Evolutionary conservation across 441 rosid genomes (phyloP), one percentile per base, ranked within the genome.

Genomic region (Erodium trifolium): DNA sequence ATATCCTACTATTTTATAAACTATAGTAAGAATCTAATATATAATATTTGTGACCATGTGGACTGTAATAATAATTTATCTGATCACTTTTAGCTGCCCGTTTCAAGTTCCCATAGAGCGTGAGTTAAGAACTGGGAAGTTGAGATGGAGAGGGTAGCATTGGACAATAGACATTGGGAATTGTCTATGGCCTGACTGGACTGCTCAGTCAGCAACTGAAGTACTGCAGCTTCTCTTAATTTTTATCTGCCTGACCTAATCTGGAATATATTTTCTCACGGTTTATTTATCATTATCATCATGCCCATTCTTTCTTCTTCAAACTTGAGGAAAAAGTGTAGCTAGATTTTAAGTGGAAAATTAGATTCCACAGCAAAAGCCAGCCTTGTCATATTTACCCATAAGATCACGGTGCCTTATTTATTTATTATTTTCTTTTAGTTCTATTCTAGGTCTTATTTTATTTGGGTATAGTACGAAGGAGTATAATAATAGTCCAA

Each of bases 161-260:
- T 41, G 47, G 47, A 41, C 47, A 41, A 41, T 72, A 65, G 43
- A 27, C 76, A 77, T 85, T 49, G 78, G 78, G 71, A 82, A 74
- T 74, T 69, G 82, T 65, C 69, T 67, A 68, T 47, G 51, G 71
- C 70, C 72, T 70, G 68, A 76, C 72, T 71, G 41, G 8, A 37
- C 70, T 81, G 76, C 73, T 23, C 27, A 23, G 27, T 23, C 27
- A 23, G 27, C 5, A 43, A 31, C 73, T 60, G 63, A 75, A 72
- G 73, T 64, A 67, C 63, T 63, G 19, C 17, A 59, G 47, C 66
- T 23, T 69, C 63, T 70, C 14, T 12, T 12, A 10, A 51, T 66
- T 68, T 12, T 49, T 49, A 34, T n/a, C 12, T 34, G 37, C 37
- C 5, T 34, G 37, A 34, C 37, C 37, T 34, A 34, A 34, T 34